Evolutionary conservation across 2,329 filamentous ascomycete species (phyloP).

Genomic region (Cordyceps cicadae): DNA sequence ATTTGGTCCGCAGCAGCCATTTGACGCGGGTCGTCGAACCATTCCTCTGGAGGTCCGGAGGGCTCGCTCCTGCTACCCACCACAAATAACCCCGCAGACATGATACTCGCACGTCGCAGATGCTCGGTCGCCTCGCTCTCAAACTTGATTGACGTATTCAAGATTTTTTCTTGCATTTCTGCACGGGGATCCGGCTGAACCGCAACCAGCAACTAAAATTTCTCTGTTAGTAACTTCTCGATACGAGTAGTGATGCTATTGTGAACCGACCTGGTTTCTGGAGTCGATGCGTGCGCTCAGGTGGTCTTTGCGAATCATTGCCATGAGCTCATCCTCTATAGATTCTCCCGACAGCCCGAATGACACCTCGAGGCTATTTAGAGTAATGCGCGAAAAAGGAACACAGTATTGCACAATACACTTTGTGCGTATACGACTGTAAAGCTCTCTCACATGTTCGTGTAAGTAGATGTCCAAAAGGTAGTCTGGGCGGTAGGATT

Average conservation of each 20-base stretch:
- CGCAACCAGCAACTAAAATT: conserved; percentile 58
- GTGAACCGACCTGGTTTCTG: conserved; percentile 57
- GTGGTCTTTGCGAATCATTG: conserved; percentile 64
- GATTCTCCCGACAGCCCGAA: conserved; percentile 58
- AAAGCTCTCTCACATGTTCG: conserved; percentile 61
- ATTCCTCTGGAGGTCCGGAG: conserved; percentile 22
- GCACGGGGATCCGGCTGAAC: conserved; percentile 58
- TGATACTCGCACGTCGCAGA: conserved; percentile 67
- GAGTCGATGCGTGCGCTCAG: conserved; percentile 78
- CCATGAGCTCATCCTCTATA: conserved; percentile 66
- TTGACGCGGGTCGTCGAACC: conserved; percentile 23
- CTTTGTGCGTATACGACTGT: conserved; percentile 71
- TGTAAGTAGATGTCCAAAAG: conserved; percentile 83
- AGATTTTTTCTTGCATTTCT: conserved; percentile 60
- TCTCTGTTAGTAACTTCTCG: conserved; percentile 13
- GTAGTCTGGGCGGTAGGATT: conserved; percentile 76
- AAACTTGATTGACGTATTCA: conserved; percentile 62
- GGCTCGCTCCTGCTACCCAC: conserved; percentile 17
- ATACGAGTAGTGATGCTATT: not conserved
- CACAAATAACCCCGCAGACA: conserved; percentile 68
- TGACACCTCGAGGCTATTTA: conserved; percentile 67
- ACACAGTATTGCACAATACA: conserved; percentile 90
- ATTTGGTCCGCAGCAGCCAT: not conserved
- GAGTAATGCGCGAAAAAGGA: conserved; percentile 79
- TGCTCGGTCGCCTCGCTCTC: conserved; percentile 68